A percentile compares a stretch with the other conserved stretches of the same genome.
These are phyloP conservation scores for Umbelopsis vinacea DNA, from an alignment of 192 early-diverging fungal genomes.

Conservation along the genomic window DNA sequence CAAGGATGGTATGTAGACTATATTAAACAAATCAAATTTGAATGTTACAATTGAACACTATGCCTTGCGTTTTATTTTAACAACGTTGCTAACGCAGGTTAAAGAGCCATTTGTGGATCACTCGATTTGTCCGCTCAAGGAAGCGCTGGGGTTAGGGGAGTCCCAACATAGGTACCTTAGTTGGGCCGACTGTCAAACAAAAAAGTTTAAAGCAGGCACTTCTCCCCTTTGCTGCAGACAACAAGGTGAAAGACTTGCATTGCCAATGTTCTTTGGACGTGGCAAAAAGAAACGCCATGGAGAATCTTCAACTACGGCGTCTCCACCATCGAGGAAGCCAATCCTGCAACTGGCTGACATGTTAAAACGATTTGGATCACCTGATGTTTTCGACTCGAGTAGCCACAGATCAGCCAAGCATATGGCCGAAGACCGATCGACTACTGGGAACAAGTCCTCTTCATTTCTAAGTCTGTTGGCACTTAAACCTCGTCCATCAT, in stretches of 20 bases:
- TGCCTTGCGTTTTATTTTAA: too few species aligned
- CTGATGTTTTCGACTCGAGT: conserved; percentile 9
- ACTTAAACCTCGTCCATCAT: conserved; percentile 7
- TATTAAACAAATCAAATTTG: too few species aligned
- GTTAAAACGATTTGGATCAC: conserved; percentile 6
- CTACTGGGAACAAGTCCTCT: neutral
- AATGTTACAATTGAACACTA: too few species aligned
- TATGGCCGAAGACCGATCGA: neutral
- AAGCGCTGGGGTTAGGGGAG: neutral
- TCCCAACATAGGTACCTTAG: neutral
- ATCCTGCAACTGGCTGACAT: conserved; percentile 4
- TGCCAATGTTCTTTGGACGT: conserved; percentile 24
- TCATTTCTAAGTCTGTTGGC: conserved; percentile 15
- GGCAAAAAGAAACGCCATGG: conserved; percentile 22
- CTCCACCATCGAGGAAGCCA: conserved; percentile 18
- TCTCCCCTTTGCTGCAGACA: neutral
- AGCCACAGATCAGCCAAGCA: conserved; percentile 12
- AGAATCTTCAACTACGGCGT: neutral
- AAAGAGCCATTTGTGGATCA: too few species aligned
- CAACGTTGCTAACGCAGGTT: too few species aligned
- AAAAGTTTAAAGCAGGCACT: neutral
- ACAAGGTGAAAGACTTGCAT: neutral
- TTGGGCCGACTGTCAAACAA: neutral
- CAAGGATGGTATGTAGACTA: too few species aligned
- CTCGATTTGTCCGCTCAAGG: neutral